Percentiles rank a stretch among this genome's conserved stretches.
These are phyloP conservation scores for Plasmodium chabaudi DNA, from an alignment of 169 alveolate species.

Conservation along the genomic window DNA sequence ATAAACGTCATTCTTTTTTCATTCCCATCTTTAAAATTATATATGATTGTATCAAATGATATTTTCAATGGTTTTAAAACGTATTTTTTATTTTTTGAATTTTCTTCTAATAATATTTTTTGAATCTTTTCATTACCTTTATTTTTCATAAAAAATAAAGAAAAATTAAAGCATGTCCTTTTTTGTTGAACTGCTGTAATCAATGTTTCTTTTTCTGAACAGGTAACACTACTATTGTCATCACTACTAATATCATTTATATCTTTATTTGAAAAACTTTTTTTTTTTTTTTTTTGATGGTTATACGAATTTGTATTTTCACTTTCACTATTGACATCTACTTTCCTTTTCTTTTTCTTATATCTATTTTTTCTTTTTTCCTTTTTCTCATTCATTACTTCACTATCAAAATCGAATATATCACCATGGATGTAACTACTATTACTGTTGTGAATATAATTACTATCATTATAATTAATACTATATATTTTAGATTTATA, in stretches of 20 bases:
- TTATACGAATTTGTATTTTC: no score
- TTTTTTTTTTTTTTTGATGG: conserved; percentile 1
- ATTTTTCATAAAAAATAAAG: conserved; percentile 33
- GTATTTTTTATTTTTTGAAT: conserved; percentile 14
- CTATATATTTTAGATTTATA: background rate
- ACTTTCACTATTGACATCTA: no score
- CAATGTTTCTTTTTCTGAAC: background rate
- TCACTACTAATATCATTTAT: background rate
- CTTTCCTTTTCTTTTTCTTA: no score
- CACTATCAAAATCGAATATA: background rate
- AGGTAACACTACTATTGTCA: background rate
- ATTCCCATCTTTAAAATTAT: conserved; percentile 23
- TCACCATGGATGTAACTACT: background rate
- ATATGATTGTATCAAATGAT: conserved; percentile 41
- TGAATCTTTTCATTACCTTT: conserved; percentile 21
- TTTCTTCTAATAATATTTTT: conserved; percentile 2
- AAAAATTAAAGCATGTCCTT: conserved; percentile 18
- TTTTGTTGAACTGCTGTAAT: conserved; percentile 31
- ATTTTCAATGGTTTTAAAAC: conserved; percentile 47
- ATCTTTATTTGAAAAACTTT: background rate
- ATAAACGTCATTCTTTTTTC: conserved; percentile 22
- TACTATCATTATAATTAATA: background rate
- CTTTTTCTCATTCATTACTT: background rate
- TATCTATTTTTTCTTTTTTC: background rate
- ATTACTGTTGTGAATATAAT: background rate